Conservation (phyloP, 2,329 filamentous ascomycete species). For the Neoarthrinium moseri region DNA sequence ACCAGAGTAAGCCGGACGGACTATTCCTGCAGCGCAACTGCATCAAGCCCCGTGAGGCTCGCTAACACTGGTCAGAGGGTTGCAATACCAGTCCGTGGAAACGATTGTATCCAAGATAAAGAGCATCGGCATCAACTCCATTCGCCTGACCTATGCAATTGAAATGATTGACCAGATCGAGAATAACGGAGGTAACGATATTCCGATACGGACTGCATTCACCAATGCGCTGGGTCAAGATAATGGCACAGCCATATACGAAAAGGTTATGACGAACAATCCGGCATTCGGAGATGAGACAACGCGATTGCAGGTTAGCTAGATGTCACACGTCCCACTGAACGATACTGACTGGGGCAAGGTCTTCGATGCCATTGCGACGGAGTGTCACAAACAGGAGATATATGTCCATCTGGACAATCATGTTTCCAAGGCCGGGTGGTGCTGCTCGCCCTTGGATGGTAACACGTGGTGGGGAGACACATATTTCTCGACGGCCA, state of each 20-base stretch:
- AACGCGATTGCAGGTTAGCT: conserved; percentile 45
- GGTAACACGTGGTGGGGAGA: conserved; percentile 64
- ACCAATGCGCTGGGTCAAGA: conserved; percentile 43
- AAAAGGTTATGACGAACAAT: conserved; percentile 54
- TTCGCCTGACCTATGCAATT: conserved; percentile 62
- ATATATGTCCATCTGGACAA: conserved; percentile 62
- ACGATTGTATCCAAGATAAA: conserved; percentile 56
- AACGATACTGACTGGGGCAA: conserved; percentile 10
- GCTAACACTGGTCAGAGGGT: too few species aligned
- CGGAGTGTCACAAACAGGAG: conserved; percentile 52
- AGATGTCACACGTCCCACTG: background rate
- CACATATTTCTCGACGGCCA: conserved; percentile 52
- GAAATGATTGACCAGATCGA: conserved; percentile 63
- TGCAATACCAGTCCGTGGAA: conserved; percentile 59
- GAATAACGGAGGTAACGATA: conserved; percentile 44
- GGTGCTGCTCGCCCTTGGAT: conserved; percentile 55
- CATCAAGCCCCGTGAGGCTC: too few species aligned
- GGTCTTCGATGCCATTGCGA: conserved; percentile 62
- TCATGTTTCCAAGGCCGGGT: conserved; percentile 55
- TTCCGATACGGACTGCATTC: conserved; percentile 45
- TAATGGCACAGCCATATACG: conserved; percentile 51
- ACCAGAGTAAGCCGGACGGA: too few species aligned
- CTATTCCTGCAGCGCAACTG: too few species aligned
- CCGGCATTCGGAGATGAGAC: conserved; percentile 53
- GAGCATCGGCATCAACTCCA: conserved; percentile 60